These are phyloP conservation scores for Globisporangium irregulare DNA, from an alignment of 352 stramenopile genomes.

Conservation along the genomic window DNA sequence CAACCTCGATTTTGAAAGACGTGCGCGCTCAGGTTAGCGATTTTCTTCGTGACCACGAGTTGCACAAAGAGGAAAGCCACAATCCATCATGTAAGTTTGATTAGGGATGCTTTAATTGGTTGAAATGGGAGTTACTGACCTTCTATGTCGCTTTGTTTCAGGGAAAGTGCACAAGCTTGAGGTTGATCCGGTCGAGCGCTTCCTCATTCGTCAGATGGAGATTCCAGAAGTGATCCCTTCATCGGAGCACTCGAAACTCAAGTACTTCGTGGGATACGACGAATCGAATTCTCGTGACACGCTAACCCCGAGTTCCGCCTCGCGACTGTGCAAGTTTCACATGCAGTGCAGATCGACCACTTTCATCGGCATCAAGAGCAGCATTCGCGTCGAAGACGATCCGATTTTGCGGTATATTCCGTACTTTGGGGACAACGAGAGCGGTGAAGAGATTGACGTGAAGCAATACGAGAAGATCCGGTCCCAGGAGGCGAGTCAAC, in stretches of 20 bases:
- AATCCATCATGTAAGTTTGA: conserved; percentile 13
- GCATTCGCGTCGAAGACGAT: conserved; percentile 84
- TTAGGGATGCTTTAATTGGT: background rate
- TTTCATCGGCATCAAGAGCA: conserved; percentile 64
- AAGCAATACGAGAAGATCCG: conserved; percentile 62
- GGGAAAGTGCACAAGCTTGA: conserved; percentile 5
- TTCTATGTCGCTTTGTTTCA: background rate
- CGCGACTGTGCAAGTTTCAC: conserved; percentile 34
- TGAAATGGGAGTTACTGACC: background rate
- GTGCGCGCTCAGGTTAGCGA: conserved; percentile 25
- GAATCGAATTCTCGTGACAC: conserved; percentile 25
- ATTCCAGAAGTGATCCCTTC: conserved; percentile 27
- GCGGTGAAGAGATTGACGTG: conserved; percentile 70
- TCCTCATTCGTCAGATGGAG: conserved; percentile 41
- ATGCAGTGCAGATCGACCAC: conserved; percentile 67
- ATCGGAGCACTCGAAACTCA: conserved; percentile 24
- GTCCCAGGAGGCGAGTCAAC: conserved; percentile 30
- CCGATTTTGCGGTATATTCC: conserved; percentile 86
- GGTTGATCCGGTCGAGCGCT: conserved; percentile 25
- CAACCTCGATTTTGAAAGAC: conserved; percentile 41
- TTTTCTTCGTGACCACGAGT: conserved; percentile 28
- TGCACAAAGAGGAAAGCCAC: conserved; percentile 11
- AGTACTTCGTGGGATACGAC: conserved; percentile 28
- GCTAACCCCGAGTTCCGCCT: conserved; percentile 26
- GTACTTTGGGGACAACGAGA: conserved; percentile 92